Evolutionary conservation across 1,284 basidiomycete genomes (phyloP), one percentile per base, ranked within the genome.

Genomic region (Dichomitus squalens): DNA sequence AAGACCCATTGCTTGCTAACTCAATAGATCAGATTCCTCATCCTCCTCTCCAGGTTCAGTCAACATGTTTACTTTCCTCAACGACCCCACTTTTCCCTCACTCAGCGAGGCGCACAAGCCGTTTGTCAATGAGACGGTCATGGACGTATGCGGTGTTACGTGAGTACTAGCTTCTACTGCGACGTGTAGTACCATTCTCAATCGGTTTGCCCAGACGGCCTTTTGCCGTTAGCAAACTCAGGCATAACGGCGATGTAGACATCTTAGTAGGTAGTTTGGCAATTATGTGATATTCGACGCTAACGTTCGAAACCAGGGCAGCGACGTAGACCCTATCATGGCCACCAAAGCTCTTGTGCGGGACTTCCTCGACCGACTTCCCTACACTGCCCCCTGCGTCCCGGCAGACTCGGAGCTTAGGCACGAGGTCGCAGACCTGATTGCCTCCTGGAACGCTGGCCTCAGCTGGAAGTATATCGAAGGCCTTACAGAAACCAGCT

Each of bases 391-490:
- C 1, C 58, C 52, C 36, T 20, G 48, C 49, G 2, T 31, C 38
- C 31, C 39, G 23, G 18, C 27, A 33, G 53, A 63, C 21, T 12
- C 34, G 2, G 25, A 52, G 29, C 31, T 63, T 5, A 49, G 61
- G 21, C 49, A 27, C n/a, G 49, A 49, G 20, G 27, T 57, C 20
- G 23, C 46, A 18, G 52, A 50, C 16, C 49, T 57, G n/a, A 59
- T 59, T n/a, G 18, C 50, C 9, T 59, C 58, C 3, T 63, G 61
- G 61, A 31, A 63, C 23, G 51, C 59, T 41, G 58, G 55, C 16
- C 27, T 34, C 20, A 16, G 18, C 23, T 23, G 21, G 12, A 18
- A 16, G 12, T 18, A 29, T 46, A 38, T 49, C 21, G 44, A 55
- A 18, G 35, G 34, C 23, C 14, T 61, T 11, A 44, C 29, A 2